A percentile compares a stretch with the other conserved stretches of the same genome.
Conservation (phyloP, 2,329 filamentous ascomycete genomes). For the Microdochium bolleyi region DNA sequence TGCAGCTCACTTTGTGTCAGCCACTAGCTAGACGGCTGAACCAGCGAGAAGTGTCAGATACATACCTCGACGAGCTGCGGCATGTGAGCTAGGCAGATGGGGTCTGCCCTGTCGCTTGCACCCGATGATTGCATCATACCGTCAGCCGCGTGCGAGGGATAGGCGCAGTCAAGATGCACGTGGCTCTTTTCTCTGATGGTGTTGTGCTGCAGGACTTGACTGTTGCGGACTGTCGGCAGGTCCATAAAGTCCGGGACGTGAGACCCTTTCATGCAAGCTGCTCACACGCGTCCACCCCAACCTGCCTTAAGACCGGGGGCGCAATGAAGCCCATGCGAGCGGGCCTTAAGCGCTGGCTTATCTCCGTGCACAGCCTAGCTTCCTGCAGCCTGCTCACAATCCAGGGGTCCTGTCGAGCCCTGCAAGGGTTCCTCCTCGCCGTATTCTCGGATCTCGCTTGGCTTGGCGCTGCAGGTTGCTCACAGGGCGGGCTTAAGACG, state of each 20-base stretch:
- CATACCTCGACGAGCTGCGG: slow-evolving; percentile 28
- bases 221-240: too few species aligned
- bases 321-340: too few species aligned
- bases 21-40: slow-evolving; percentile 7
- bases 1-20: slow-evolving; percentile 24
- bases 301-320: too few species aligned
- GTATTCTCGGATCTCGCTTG: not conserved
- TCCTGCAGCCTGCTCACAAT: slow-evolving; percentile 17
- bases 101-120: slow-evolving; percentile 8
- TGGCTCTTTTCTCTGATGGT: too few species aligned
- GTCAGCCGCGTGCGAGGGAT: slow-evolving; percentile 1
- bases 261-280: too few species aligned
- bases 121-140: slow-evolving; percentile 3
- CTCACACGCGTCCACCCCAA: too few species aligned
- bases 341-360: too few species aligned
- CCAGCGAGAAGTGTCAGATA: slow-evolving; percentile 5
- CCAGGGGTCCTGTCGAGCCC: too few species aligned
- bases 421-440: too few species aligned
- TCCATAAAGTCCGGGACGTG: too few species aligned
- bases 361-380: slow-evolving; percentile 11
- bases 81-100: slow-evolving; percentile 21
- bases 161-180: too few species aligned
- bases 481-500: slow-evolving; percentile 10
- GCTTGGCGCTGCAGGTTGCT: slow-evolving; percentile 11
- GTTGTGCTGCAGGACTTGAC: too few species aligned